phyloP scores from a whole-genome alignment of 305 asterid genomes.

The Fraxinus sp. region DNA sequence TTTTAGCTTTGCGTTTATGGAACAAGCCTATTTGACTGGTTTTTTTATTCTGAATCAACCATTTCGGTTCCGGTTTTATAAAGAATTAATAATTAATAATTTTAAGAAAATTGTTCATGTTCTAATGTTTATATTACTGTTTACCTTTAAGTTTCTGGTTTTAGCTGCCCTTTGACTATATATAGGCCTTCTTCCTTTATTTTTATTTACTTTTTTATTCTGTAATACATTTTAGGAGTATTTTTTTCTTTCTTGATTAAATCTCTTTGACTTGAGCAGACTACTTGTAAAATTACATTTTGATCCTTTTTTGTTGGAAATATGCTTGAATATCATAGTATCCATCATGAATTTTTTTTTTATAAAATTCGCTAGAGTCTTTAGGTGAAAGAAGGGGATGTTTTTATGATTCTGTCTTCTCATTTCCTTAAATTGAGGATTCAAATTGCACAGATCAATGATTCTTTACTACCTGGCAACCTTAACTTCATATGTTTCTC shows the following conservation, averaged over 20 bases:
- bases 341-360: background rate
- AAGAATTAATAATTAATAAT: background rate
- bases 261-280: background rate
- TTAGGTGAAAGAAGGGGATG: background rate
- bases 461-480: conserved; percentile 9
- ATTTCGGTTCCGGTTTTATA: background rate
- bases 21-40: background rate
- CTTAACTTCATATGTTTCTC: conserved; percentile 4
- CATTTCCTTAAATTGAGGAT: conserved; percentile 20
- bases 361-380: background rate
- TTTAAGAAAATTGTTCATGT: background rate
- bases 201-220: background rate
- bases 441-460: conserved; percentile 24
- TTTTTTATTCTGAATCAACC: background rate
- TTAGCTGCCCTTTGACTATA: background rate
- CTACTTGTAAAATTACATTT: background rate
- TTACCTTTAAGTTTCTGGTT: too few species aligned
- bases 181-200: background rate
- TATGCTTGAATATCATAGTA: background rate
- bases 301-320: background rate
- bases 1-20: background rate
- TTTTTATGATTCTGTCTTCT: conserved; percentile 21
- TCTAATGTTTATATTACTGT: background rate
- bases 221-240: background rate
- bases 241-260: background rate